Evolutionary conservation across 2,329 filamentous ascomycete genomes (phyloP), one percentile per base, ranked within the genome.

Genomic region (Pyricularia grisea): DNA sequence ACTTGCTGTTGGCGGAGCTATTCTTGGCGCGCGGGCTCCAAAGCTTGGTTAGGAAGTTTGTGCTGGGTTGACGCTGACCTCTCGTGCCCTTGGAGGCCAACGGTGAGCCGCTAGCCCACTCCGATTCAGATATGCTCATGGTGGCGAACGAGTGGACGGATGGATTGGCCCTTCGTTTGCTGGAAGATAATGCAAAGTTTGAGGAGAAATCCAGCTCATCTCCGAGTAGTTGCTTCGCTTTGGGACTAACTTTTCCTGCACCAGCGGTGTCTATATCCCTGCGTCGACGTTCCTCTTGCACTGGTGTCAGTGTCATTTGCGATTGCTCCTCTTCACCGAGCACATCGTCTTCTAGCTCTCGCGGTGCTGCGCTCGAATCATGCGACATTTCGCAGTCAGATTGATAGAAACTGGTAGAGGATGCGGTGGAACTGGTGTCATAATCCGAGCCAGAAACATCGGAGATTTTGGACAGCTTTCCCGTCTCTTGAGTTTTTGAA

Each of bases 1-100:
- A 27, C 28, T 61, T 63, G 27, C n/a, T 67, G 50, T 25, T 33
- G 27, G 17, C 7, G 66, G 23, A 31, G 60, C 58, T 36, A 5
- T 17, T 31, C 67, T 50, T 55, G 23, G 60, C 31, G 14, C 67
- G 67, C 3, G 67, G 67, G 67, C 60, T 68, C 67, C 67, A 68
- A 17, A 68, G 31, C 31, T 36, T 68, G 28, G 27, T 25, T n/a
- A 68, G 30, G 30, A 68, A 68, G 50, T 25, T 63, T 28, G 27
- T 58, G 28, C 66, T 68, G 10, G 66, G 55, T 11, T 61, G 66
- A 9, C 66, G 50, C 17, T 33, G 66, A 25, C n/a, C 6, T 12
- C 28, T 30, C 20, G 20, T 12, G 3, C 55, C 25, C 23, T 60
- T n/a, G 10, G 55, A 14, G 58, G 31, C 14, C 9, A 25, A 30